Evolutionary conservation across 1,139 yeast genomes (phyloP), one percentile per base, ranked within the genome.

Genomic region (Pneumocystis sp.): DNA sequence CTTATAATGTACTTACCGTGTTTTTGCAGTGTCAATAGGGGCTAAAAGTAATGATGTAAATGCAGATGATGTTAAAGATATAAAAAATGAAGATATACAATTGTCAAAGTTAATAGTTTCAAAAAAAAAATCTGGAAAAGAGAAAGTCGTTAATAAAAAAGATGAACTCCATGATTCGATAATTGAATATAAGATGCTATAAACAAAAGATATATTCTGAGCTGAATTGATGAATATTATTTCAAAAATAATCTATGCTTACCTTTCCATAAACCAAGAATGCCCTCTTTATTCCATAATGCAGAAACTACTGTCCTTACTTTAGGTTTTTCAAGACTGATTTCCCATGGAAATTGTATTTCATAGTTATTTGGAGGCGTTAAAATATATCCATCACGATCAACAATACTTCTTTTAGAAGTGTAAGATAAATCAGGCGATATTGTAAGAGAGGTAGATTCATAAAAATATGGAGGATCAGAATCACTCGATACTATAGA

Each of bases 141-240:
- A 87, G 66, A 89, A 76, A 64, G 88, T 79, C 2, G 96, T 93
- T 6, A 96, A 85, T 19, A 89, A 75, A 70, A 91, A 84, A 6
- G 96, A 96, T 0, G 95, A 86, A 61, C 89, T 80, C 97, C 97
- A 91, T 0, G 96, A 90, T 72, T 89, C 95, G 63, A 90, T 78
- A 0, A 96, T 87, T 66, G 85, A 84, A 0, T 87, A 83, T 61
- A 90, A 78, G 0, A 96, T 87, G 67, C 83, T 86, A 73, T 87
- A 82, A 44, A 93, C 79, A 73, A 90, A 91, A 0, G 96, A 81
- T 0, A 96, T 89, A 74, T 93, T 90, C 61, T 89, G 81, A 3
- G 96, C 96, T 50, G 10, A 25, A 50, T 21, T 6, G 3, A 29
- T 50, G 3, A 50, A 50, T 25, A 25, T 25, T 25, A 25, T 50